phyloP scores from a whole-genome alignment of 2,329 filamentous ascomycete species.

The Albifimbria verrucaria region DNA sequence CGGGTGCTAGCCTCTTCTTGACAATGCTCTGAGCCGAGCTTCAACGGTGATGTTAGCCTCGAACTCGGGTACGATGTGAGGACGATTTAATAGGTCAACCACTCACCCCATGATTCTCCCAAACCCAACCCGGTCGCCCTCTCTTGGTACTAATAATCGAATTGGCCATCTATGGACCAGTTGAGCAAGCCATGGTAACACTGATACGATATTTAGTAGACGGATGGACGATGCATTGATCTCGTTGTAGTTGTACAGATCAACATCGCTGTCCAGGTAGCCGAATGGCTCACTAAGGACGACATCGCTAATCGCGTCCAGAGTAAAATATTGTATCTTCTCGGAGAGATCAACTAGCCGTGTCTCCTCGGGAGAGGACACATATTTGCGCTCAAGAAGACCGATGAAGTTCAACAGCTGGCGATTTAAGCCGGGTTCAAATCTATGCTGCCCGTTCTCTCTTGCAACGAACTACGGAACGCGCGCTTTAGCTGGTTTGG shows the following conservation, averaged over 20 bases:
- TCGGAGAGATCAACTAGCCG: constrained; percentile 44
- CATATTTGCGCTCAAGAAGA: constrained; percentile 46
- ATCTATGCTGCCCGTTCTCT: constrained; percentile 41
- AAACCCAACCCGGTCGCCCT: constrained; percentile 34
- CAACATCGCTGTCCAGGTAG: constrained; percentile 44
- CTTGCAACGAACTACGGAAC: constrained; percentile 44
- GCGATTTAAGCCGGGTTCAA: constrained; percentile 37
- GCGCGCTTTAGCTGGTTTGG: too few species aligned
- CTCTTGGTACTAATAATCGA: constrained; percentile 29
- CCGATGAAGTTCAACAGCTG: constrained; percentile 36
- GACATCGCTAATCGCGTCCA: constrained; percentile 52
- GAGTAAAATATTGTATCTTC: constrained; percentile 49
- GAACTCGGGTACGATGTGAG: accelerated
- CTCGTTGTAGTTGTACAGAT: constrained; percentile 42
- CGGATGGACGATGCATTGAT: constrained; percentile 39
- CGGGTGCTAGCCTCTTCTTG: constrained; percentile 14
- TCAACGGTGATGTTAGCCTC: too few species aligned
- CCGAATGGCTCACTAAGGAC: constrained; percentile 51
- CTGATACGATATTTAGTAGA: constrained; percentile 32
- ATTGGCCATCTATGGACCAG: constrained; percentile 35
- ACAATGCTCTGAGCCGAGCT: constrained; percentile 17
- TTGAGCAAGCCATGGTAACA: constrained; percentile 32
- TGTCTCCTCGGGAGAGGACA: constrained; percentile 30
- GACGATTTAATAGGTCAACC: neutral
- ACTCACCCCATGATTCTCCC: constrained; percentile 35